Conservation (phyloP, 2,329 filamentous ascomycete species). For the Cryphonectria parasitica region DNA sequence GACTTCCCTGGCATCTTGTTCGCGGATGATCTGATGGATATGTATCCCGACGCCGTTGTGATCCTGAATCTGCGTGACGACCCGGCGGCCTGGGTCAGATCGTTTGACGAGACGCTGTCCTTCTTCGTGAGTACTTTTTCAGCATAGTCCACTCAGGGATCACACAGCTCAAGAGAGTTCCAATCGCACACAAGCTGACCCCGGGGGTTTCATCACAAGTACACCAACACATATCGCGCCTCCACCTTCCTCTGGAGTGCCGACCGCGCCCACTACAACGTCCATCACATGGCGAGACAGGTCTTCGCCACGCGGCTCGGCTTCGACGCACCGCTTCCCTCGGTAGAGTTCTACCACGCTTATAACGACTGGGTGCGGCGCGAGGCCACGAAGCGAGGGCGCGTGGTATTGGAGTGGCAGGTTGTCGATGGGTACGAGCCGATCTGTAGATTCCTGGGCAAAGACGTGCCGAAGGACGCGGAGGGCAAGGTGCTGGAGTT, state of each 20-base stretch:
- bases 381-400: slow-evolving; percentile 38
- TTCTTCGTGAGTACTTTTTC: background rate
- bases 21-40: slow-evolving; percentile 43
- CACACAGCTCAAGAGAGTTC: background rate
- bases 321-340: slow-evolving; percentile 12
- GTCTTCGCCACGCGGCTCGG: background rate
- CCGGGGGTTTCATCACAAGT: background rate
- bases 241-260: background rate
- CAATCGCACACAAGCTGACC: background rate
- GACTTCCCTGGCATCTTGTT: slow-evolving; percentile 41
- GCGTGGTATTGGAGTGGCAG: slow-evolving; percentile 42
- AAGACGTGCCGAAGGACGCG: slow-evolving; percentile 39
- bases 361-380: slow-evolving; percentile 34
- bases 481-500: slow-evolving; percentile 32
- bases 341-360: slow-evolving; percentile 31
- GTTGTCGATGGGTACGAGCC: slow-evolving; percentile 47
- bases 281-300: background rate
- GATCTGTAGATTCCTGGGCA: slow-evolving; percentile 45
- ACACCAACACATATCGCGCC: background rate
- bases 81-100: slow-evolving; percentile 20
- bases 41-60: slow-evolving; percentile 40
- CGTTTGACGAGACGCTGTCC: background rate
- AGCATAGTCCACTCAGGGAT: background rate
- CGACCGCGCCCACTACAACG: background rate
- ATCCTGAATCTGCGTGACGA: slow-evolving; percentile 39